Conservation (phyloP, 305 asterid genomes). For the Lippia alba region DNA sequence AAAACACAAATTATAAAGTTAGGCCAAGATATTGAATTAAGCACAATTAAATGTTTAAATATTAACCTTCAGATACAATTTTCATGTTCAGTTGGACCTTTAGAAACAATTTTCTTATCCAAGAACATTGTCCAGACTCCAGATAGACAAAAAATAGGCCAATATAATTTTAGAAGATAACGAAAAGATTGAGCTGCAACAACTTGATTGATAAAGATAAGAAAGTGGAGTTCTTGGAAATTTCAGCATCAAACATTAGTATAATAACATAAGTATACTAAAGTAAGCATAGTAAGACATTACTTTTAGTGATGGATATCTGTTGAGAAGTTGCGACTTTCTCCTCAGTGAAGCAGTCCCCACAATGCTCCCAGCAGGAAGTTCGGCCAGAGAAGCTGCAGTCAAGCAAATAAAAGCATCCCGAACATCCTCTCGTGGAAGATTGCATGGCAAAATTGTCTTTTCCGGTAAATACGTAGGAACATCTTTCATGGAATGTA, state of each 20-base stretch:
- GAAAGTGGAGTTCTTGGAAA: too few relatives aligned
- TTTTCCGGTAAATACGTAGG: conserved; percentile 89
- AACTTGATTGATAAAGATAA: too few relatives aligned
- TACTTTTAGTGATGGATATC: conserved; percentile 77
- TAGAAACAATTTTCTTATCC: background rate
- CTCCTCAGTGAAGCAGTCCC: conserved; percentile 96
- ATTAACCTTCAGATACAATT: background rate
- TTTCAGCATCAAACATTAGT: too few relatives aligned
- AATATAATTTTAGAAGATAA: background rate
- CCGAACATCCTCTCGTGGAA: conserved; percentile 90
- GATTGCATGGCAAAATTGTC: conserved; percentile 90
- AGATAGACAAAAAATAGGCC: background rate
- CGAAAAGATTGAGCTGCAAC: conserved; percentile 9
- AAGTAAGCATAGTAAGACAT: background rate
- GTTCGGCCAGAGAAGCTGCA: conserved; percentile 77
- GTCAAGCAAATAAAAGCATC: conserved; percentile 89
- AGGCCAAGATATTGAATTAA: too few relatives aligned
- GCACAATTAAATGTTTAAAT: too few relatives aligned
- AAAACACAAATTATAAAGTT: too few relatives aligned
- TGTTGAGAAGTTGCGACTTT: conserved; percentile 86
- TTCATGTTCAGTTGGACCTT: background rate
- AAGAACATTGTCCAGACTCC: background rate
- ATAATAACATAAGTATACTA: too few relatives aligned
- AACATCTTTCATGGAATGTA: conserved; percentile 97
- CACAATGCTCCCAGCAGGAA: conserved; percentile 76